Percentiles rank a stretch among this genome's conserved stretches.
Conservation (phyloP, 768 basidiomycete genomes). For the Pisolithus microcarpus region DNA sequence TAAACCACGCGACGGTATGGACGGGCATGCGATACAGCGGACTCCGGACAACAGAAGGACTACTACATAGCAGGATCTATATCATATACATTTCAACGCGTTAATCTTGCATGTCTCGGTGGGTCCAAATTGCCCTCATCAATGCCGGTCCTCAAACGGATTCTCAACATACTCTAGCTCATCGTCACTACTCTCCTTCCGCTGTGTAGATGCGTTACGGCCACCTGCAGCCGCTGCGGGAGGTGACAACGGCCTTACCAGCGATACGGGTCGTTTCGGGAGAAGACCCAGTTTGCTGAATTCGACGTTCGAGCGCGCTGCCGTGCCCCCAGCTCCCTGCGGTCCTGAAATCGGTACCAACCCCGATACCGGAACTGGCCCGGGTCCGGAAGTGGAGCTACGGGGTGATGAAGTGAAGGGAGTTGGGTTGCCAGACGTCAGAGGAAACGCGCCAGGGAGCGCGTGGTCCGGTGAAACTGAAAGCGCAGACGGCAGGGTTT, state of each 20-base stretch:
- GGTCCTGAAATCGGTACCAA: background rate
- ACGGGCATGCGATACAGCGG: background rate
- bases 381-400: background rate
- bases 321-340: background rate
- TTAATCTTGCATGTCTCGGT: background rate
- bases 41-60: background rate
- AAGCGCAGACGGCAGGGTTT: background rate
- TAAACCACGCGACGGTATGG: too few relatives aligned
- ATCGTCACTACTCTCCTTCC: constrained; percentile 35
- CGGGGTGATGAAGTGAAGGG: background rate
- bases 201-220: constrained; percentile 7
- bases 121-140: background rate
- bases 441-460: background rate
- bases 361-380: background rate
- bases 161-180: constrained; percentile 71
- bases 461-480: background rate
- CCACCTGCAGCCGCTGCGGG: constrained; percentile 10
- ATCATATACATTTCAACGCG: background rate
- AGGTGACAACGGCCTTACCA: constrained; percentile 29
- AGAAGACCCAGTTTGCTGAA: constrained; percentile 59
- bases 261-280: constrained; percentile 68
- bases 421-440: background rate
- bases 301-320: background rate
- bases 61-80: background rate
- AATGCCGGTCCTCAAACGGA: constrained; percentile 53